phyloP scores from a whole-genome alignment of 2,329 filamentous ascomycete species.

The Fusarium devonianum region DNA sequence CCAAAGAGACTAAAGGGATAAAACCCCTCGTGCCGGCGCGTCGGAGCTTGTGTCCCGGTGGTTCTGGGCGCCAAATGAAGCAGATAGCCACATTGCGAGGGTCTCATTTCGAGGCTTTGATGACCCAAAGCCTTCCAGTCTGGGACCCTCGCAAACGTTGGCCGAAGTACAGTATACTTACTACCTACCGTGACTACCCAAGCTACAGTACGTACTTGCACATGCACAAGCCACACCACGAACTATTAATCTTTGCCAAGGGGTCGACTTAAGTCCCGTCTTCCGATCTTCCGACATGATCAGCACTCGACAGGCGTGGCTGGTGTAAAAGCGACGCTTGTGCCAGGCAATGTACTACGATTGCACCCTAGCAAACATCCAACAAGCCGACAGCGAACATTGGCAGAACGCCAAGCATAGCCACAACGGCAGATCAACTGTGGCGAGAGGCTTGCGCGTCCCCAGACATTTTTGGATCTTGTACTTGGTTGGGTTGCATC shows the following conservation, averaged over 20 bases:
- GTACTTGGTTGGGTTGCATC: conserved; percentile 13
- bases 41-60: conserved; percentile 23
- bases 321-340: too few species aligned
- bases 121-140: too few species aligned
- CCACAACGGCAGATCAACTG: conserved; percentile 28
- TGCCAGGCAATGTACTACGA: too few species aligned
- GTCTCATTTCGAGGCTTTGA: not conserved
- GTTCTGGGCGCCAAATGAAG: conserved; percentile 9
- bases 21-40: conserved; percentile 10
- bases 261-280: too few species aligned
- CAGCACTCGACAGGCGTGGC: conserved; percentile 7
- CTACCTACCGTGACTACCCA: too few species aligned
- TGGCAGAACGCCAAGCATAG: conserved; percentile 31
- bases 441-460: conserved; percentile 43
- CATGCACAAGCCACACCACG: too few species aligned
- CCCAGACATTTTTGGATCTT: conserved; percentile 12
- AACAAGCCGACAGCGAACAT: not conserved
- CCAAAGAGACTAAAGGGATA: conserved; percentile 3
- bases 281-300: too few species aligned
- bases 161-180: too few species aligned
- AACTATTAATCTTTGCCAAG: too few species aligned
- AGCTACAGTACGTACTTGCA: too few species aligned
- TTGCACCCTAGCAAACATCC: too few species aligned
- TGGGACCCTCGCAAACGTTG: too few species aligned
- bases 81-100: conserved; percentile 1